Percentiles rank a stretch among this genome's conserved stretches.
Conservation (phyloP, 495 filamentous ascomycete genomes). For the Daldinia decipiens region DNA sequence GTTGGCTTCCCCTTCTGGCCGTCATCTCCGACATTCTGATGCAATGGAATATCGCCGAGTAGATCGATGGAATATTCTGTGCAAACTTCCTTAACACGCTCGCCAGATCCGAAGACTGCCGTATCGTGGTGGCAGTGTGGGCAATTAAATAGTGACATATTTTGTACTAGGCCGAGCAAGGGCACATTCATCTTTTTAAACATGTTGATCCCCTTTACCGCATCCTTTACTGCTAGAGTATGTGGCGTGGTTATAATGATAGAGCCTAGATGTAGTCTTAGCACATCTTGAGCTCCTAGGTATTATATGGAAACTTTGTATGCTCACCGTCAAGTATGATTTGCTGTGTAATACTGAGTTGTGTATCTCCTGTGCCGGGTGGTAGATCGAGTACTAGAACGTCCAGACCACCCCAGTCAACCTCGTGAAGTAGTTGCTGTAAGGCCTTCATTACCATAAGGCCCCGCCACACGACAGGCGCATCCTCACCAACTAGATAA, state of each 20-base stretch:
- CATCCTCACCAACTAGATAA: slow-evolving; percentile 81
- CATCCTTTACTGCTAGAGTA: slow-evolving; percentile 87
- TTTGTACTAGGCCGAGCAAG: slow-evolving; percentile 90
- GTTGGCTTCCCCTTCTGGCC: slow-evolving; percentile 90
- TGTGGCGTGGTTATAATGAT: slow-evolving; percentile 96
- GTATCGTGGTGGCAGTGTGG: slow-evolving; percentile 78
- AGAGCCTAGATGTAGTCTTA: slow-evolving; percentile 62
- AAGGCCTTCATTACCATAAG: slow-evolving; percentile 98
- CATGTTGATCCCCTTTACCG: slow-evolving; percentile 89
- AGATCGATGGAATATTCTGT: slow-evolving; percentile 74
- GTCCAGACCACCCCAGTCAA: slow-evolving; percentile 87
- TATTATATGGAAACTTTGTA: not conserved
- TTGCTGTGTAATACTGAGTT: slow-evolving; percentile 93
- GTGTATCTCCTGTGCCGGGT: slow-evolving; percentile 93
- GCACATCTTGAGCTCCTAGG: not conserved
- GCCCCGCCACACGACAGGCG: slow-evolving; percentile 93
- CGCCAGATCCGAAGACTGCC: slow-evolving; percentile 76
- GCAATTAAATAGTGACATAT: slow-evolving; percentile 91
- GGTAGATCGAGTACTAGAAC: slow-evolving; percentile 91
- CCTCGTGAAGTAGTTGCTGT: slow-evolving; percentile 92
- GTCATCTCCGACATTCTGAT: slow-evolving; percentile 87
- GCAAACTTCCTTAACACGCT: slow-evolving; percentile 58
- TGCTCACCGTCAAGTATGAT: slow-evolving; percentile 76
- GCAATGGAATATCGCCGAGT: slow-evolving; percentile 89
- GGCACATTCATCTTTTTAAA: slow-evolving; percentile 83